Conservation (phyloP, 2,329 filamentous ascomycete genomes). For the Alternaria novae-zelandiae region DNA sequence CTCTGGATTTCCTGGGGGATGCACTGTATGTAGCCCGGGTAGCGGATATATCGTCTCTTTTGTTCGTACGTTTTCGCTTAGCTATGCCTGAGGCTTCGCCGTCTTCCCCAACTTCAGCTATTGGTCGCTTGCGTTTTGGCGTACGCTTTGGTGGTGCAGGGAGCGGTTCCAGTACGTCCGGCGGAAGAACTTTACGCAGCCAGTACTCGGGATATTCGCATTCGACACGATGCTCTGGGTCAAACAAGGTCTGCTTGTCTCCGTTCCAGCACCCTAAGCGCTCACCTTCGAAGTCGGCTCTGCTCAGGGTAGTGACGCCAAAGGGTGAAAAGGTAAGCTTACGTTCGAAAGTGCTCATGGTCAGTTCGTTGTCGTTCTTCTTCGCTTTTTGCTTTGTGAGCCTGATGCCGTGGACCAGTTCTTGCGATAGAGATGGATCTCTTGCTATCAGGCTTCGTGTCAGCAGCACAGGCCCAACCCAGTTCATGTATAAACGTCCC, state of each 20-base stretch:
- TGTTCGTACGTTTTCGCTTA: constrained; percentile 6
- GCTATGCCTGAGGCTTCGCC: background rate
- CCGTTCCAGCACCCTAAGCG: constrained; percentile 34
- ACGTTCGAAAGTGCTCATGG: constrained; percentile 20
- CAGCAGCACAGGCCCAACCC: constrained; percentile 48
- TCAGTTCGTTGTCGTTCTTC: constrained; percentile 22
- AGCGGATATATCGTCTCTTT: background rate
- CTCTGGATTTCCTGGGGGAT: background rate
- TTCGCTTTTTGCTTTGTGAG: constrained; percentile 36
- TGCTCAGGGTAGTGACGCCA: constrained; percentile 35
- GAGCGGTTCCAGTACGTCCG: constrained; percentile 26
- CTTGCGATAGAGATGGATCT: constrained; percentile 12
- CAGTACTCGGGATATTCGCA: constrained; percentile 46
- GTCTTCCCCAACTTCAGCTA: background rate
- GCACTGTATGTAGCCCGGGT: no score
- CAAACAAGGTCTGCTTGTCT: constrained; percentile 26
- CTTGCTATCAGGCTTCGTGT: constrained; percentile 25
- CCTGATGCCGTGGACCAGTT: constrained; percentile 36
- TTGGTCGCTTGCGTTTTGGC: constrained; percentile 19
- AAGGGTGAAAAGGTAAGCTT: constrained; percentile 50
- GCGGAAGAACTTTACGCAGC: constrained; percentile 38
- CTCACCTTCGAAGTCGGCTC: constrained; percentile 36
- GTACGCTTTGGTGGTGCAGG: constrained; percentile 11
- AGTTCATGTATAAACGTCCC: constrained; percentile 47
- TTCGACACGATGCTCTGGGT: constrained; percentile 43